Evolutionary conservation across 139 green algal species (phyloP).

Genomic region (Diplosphaera chodatii): DNA sequence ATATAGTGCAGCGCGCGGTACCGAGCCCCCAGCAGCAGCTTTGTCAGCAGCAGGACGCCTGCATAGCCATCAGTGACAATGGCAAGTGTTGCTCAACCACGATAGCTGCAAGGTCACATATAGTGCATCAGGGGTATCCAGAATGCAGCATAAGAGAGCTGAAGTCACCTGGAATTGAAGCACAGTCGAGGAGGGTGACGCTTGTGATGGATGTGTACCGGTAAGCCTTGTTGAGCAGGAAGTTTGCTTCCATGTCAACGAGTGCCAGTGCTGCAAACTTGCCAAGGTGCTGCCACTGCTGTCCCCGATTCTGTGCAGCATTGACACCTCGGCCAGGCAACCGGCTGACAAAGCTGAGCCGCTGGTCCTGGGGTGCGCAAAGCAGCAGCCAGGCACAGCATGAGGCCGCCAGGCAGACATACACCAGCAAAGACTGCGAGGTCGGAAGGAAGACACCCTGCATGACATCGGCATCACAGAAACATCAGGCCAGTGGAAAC

Average conservation of each 20-base stretch:
- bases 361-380: too few relatives aligned
- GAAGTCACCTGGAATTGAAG: slow-evolving; percentile 53
- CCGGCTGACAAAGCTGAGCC: background rate
- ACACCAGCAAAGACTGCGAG: background rate
- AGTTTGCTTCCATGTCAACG: slow-evolving; percentile 75
- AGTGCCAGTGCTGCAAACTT: slow-evolving; percentile 53
- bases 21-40: slow-evolving; percentile 16
- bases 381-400: background rate
- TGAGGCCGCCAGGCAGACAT: background rate
- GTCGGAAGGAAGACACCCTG: background rate
- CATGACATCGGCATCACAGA: background rate
- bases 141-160: too few relatives aligned
- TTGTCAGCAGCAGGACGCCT: slow-evolving; percentile 32
- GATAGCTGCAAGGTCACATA: too few relatives aligned
- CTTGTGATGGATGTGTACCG: slow-evolving; percentile 77
- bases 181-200: slow-evolving; percentile 75
- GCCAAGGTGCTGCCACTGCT: background rate
- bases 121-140: too few relatives aligned
- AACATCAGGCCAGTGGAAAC: too few relatives aligned
- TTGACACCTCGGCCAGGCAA: background rate
- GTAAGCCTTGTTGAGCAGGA: slow-evolving; percentile 31
- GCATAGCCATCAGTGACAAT: background rate
- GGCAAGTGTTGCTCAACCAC: too few relatives aligned
- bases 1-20: slow-evolving; percentile 48
- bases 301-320: too few relatives aligned